These are phyloP conservation scores for Jatropha multifida DNA, from an alignment of 441 rosid species.

Conservation along the genomic window DNA sequence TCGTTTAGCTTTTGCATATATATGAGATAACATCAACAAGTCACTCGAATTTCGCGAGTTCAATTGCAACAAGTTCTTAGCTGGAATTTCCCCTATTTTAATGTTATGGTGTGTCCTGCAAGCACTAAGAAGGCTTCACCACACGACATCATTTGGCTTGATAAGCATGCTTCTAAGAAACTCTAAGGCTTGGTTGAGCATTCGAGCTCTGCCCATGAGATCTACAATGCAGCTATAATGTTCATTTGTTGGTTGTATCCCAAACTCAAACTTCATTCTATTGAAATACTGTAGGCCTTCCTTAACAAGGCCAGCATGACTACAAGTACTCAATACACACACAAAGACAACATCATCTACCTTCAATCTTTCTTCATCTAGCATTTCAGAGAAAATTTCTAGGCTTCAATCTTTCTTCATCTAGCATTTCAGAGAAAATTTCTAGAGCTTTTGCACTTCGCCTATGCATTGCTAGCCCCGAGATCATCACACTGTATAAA, in stretches of 20 bases:
- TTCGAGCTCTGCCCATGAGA: slow-evolving; percentile 61
- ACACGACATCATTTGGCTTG: slow-evolving; percentile 61
- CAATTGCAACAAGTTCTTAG: slow-evolving; percentile 39
- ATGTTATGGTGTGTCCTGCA: slow-evolving; percentile 54
- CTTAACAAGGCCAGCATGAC: slow-evolving; percentile 58
- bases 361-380: slow-evolving; percentile 29
- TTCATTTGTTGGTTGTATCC: slow-evolving; percentile 56
- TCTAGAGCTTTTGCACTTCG: too few relatives aligned
- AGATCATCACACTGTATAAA: slow-evolving; percentile 55
- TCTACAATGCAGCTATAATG: slow-evolving; percentile 80
- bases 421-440: too few relatives aligned
- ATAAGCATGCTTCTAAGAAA: slow-evolving; percentile 53
- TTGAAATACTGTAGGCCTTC: slow-evolving; percentile 53
- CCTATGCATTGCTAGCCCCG: slow-evolving; percentile 63
- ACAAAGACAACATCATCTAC: slow-evolving; percentile 59
- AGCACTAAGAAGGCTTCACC: slow-evolving; percentile 66
- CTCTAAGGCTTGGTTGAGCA: slow-evolving; percentile 51
- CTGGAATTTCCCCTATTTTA: slow-evolving; percentile 59
- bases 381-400: slow-evolving; percentile 49
- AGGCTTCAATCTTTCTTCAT: too few relatives aligned
- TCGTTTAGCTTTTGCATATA: slow-evolving; percentile 53
- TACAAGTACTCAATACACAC: slow-evolving; percentile 63
- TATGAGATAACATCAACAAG: slow-evolving; percentile 54
- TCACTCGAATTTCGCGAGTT: slow-evolving; percentile 56
- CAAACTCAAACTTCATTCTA: slow-evolving; percentile 49